Conservation (phyloP, 306 rosid genomes). For the Luffa aegyptiaca region DNA sequence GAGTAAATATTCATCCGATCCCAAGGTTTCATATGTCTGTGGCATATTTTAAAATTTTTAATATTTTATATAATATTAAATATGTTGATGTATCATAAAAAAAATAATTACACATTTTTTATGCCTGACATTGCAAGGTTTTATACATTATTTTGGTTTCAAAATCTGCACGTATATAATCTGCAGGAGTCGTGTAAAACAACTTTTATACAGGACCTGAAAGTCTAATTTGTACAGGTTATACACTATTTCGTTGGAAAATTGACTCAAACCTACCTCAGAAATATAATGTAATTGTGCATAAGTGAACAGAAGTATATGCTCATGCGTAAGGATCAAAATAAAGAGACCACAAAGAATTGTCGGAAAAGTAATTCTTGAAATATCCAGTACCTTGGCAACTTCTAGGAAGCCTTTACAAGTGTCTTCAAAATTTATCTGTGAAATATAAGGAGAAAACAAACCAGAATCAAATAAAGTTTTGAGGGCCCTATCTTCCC, state of each 20-base stretch:
- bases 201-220: not conserved
- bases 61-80: too few species aligned
- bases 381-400: constrained; percentile 60
- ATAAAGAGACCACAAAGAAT: not conserved
- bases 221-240: not conserved
- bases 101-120: not conserved
- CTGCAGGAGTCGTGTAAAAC: not conserved
- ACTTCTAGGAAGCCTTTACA: constrained; percentile 96
- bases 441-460: constrained; percentile 17
- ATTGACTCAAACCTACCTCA: not conserved
- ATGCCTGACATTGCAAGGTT: not conserved
- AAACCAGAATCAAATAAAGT: constrained; percentile 5
- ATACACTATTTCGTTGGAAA: not conserved
- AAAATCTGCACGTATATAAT: not conserved
- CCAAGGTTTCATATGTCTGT: not conserved
- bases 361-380: not conserved
- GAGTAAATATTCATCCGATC: too few species aligned
- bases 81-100: not conserved
- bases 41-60: not conserved
- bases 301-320: not conserved
- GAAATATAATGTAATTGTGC: not conserved
- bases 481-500: not conserved
- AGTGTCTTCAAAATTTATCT: constrained; percentile 97
- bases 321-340: not conserved
- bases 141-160: not conserved